Evolutionary conservation across 2,329 filamentous ascomycete species (phyloP).

Genomic region (Phialophora expanda): DNA sequence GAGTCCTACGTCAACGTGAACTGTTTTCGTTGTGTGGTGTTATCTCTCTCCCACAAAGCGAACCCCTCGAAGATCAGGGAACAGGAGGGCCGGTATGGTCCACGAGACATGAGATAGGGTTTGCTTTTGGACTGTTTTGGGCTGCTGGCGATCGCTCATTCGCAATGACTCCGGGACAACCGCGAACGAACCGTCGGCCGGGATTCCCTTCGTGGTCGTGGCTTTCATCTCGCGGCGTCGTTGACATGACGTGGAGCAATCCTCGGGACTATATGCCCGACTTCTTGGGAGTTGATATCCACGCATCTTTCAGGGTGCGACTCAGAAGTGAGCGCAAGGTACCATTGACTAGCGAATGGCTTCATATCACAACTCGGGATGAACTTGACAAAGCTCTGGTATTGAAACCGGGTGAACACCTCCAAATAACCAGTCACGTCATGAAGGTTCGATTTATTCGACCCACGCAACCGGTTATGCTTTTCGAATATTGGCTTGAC

Average conservation of each 20-base stretch:
- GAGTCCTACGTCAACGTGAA: constrained; percentile 3
- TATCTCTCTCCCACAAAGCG: not conserved
- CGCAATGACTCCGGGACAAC: not conserved
- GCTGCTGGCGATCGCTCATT: constrained; percentile 5
- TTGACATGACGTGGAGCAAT: constrained; percentile 18
- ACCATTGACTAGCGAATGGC: constrained; percentile 1
- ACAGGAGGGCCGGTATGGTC: not conserved
- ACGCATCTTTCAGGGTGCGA: not conserved
- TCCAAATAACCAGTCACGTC: constrained; percentile 9
- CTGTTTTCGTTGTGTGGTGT: constrained; percentile 7
- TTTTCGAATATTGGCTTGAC: constrained; percentile 9
- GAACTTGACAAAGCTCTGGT: not conserved
- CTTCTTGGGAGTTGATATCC: constrained; percentile 6
- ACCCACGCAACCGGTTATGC: constrained; percentile 11
- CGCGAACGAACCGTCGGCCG: constrained; percentile 9
- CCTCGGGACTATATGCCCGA: constrained; percentile 2
- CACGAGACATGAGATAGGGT: constrained; percentile 1
- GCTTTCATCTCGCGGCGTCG: constrained; percentile 14
- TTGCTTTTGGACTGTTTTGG: constrained; percentile 10
- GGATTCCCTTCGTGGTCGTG: constrained; percentile 15
- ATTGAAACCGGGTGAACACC: not conserved
- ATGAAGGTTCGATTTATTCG: constrained; percentile 7
- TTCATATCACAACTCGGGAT: not conserved
- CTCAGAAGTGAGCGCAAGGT: not conserved
- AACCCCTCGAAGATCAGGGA: not conserved